phyloP scores from a whole-genome alignment of 768 basidiomycete species.

The Phlegmacium glaucopus region DNA sequence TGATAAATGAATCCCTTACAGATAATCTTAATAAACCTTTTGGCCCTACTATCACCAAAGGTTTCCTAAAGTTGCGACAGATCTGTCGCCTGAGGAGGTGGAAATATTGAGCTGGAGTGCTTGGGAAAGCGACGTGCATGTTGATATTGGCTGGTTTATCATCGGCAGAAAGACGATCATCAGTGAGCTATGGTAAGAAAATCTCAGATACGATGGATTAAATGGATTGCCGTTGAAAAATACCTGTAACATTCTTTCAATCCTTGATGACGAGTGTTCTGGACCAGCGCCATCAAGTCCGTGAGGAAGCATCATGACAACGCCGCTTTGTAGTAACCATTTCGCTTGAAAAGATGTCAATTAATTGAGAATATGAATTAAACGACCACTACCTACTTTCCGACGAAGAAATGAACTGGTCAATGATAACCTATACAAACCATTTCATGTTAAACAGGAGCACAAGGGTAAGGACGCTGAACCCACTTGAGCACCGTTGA shows the following conservation, averaged over 20 bases:
- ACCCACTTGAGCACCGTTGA: constrained; percentile 77
- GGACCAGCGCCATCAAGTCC: constrained; percentile 92
- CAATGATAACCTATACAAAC: constrained; percentile 64
- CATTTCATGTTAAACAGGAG: not conserved
- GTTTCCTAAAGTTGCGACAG: constrained; percentile 81
- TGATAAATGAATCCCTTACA: constrained; percentile 36
- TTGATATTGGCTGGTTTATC: constrained; percentile 57
- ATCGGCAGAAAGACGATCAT: constrained; percentile 53
- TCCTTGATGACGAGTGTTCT: constrained; percentile 85
- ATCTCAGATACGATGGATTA: not conserved
- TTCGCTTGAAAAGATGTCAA: constrained; percentile 53
- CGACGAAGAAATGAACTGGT: constrained; percentile 81
- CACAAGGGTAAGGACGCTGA: not conserved
- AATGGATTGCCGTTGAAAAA: constrained; percentile 3
- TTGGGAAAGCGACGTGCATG: constrained; percentile 82
- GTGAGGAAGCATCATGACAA: constrained; percentile 84
- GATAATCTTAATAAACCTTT: constrained; percentile 79
- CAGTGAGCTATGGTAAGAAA: constrained; percentile 54
- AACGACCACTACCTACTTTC: constrained; percentile 61
- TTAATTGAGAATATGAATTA: not conserved
- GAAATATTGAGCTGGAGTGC: constrained; percentile 91
- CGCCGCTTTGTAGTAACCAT: constrained; percentile 89
- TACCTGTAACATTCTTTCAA: constrained; percentile 91
- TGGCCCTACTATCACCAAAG: constrained; percentile 79
- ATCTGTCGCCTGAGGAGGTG: constrained; percentile 88